Conservation (phyloP, 169 alveolate species). For the Cryptosporidium parvum region DNA sequence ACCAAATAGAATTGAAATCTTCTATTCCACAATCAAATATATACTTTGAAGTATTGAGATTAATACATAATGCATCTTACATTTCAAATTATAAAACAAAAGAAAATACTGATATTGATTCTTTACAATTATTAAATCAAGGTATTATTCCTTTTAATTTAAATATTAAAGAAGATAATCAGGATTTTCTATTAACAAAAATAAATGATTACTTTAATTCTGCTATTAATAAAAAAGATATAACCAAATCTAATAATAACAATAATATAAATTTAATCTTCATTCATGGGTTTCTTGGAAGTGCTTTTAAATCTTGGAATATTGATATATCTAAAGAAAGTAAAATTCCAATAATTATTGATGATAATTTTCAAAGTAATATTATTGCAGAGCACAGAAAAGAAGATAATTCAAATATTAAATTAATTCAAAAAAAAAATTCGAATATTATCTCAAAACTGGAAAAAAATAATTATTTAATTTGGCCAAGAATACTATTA, state of each 20-base stretch:
- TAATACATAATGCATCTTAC: conserved; percentile 21
- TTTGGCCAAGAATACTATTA: conserved; percentile 68
- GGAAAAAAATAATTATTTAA: conserved; percentile 27
- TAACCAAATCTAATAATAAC: not conserved
- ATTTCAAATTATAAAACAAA: not conserved
- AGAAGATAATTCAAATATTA: conserved; percentile 3
- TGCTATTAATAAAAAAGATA: not conserved
- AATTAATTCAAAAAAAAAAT: not conserved
- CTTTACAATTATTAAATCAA: conserved; percentile 3
- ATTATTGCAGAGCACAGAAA: not conserved
- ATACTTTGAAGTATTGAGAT: conserved; percentile 57
- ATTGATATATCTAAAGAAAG: conserved; percentile 28
- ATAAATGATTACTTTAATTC: not conserved
- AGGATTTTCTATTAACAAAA: not conserved
- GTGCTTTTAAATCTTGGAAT: conserved; percentile 74
- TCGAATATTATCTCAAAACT: not conserved
- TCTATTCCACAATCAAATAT: conserved; percentile 32
- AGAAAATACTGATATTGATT: not conserved
- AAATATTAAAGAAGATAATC: not conserved
- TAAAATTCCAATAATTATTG: conserved; percentile 26
- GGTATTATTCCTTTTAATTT: conserved; percentile 54
- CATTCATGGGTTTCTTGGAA: conserved; percentile 71
- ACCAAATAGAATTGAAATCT: not conserved
- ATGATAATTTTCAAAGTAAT: not conserved
- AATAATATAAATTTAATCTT: conserved; percentile 32